These are phyloP conservation scores for Magnusiomyces ingens DNA, from an alignment of 1,139 yeast species.

Conservation along the genomic window DNA sequence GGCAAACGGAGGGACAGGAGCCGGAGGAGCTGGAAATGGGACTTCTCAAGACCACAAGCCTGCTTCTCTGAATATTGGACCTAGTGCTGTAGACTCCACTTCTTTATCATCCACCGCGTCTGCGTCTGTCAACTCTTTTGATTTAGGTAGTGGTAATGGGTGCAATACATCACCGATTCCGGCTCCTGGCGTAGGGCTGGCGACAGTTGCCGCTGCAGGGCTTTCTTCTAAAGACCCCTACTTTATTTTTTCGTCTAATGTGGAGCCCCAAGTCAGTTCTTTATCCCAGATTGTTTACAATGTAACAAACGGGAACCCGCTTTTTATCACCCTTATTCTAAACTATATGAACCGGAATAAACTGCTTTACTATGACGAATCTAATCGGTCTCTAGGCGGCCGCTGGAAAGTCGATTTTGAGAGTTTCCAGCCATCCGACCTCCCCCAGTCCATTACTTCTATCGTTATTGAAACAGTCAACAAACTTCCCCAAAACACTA, in stretches of 20 bases:
- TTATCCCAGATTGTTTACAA: slow-evolving; percentile 25
- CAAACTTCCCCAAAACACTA: slow-evolving; percentile 24
- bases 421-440: slow-evolving; percentile 18
- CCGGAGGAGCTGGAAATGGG: no score
- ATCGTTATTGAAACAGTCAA: slow-evolving; percentile 25
- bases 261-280: slow-evolving; percentile 27
- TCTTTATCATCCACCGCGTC: no score
- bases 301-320: slow-evolving; percentile 30
- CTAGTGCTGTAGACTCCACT: no score
- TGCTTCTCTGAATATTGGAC: no score
- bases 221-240: background rate
- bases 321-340: slow-evolving; percentile 23
- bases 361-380: slow-evolving; percentile 22
- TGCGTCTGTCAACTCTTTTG: no score
- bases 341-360: slow-evolving; percentile 23
- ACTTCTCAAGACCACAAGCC: no score
- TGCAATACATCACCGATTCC: background rate
- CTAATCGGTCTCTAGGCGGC: slow-evolving; percentile 21
- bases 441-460: slow-evolving; percentile 24
- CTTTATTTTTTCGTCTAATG: background rate
- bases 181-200: background rate
- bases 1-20: no score
- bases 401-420: slow-evolving; percentile 29
- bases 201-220: no score
- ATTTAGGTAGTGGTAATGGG: background rate